Percentiles rank a stretch among this genome's conserved stretches.
Evolutionary conservation across 179 eudicot species (phyloP).

Genomic region (Spergularia azorica): DNA sequence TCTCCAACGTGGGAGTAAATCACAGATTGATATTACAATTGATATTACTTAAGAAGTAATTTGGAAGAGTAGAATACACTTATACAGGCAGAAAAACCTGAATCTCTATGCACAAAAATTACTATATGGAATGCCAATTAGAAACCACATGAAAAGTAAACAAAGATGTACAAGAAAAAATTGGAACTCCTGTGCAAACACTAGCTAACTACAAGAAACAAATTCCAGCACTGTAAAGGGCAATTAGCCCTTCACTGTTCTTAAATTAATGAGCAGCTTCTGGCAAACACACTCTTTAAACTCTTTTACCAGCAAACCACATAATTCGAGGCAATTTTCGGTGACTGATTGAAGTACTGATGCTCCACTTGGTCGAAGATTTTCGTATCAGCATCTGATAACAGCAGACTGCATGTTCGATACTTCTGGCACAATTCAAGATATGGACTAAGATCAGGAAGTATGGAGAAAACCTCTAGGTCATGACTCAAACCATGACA

Average conservation of each 20-base stretch:
- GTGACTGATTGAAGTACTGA: not conserved
- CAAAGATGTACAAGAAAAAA: conserved; percentile 8
- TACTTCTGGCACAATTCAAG: not conserved
- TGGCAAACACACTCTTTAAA: not conserved
- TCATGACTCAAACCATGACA: conserved; percentile 44
- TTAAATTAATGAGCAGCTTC: not conserved
- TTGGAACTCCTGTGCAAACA: conserved; percentile 23
- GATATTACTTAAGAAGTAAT: not conserved
- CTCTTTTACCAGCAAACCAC: not conserved
- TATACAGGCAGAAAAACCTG: conserved; percentile 14
- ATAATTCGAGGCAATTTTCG: not conserved
- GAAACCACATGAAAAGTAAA: conserved; percentile 10
- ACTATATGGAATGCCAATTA: conserved; percentile 9
- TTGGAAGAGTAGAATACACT: not conserved
- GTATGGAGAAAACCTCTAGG: not conserved
- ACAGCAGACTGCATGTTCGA: not conserved
- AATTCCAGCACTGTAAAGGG: not conserved
- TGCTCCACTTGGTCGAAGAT: not conserved
- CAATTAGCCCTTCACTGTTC: not conserved
- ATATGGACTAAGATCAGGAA: not conserved
- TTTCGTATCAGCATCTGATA: not conserved
- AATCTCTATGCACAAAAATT: conserved; percentile 25
- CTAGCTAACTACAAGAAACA: conserved; percentile 6
- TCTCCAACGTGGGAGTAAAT: too few relatives aligned
- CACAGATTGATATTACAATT: not conserved